Conservation (phyloP, 495 filamentous ascomycete genomes). For the Xylaria acuta region DNA sequence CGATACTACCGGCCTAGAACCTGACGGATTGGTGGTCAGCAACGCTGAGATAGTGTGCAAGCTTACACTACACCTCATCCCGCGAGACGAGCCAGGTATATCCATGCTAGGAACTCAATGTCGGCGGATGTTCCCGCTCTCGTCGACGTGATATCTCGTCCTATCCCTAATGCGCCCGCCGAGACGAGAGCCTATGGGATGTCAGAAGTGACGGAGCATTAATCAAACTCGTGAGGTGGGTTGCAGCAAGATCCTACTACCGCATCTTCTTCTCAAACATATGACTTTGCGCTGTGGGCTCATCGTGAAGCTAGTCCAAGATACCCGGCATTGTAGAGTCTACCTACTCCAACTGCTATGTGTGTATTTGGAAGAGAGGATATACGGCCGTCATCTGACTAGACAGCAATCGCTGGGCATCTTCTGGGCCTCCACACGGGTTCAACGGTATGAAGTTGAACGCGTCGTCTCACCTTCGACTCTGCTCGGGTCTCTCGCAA, state of each 20-base stretch:
- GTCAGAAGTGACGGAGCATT: slow-evolving; percentile 2
- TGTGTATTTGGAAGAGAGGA: slow-evolving; percentile 2
- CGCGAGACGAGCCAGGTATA: slow-evolving; percentile 3
- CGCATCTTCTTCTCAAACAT: slow-evolving; percentile 2
- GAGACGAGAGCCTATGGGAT: slow-evolving; percentile 2
- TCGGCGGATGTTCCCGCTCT: slow-evolving; percentile 20
- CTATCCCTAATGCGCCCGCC: neutral
- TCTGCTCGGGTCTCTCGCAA: neutral
- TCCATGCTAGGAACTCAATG: slow-evolving; percentile 1
- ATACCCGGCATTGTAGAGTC: neutral
- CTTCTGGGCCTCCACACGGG: neutral
- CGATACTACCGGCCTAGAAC: neutral
- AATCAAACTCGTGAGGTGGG: slow-evolving; percentile 7
- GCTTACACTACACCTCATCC: slow-evolving; percentile 25
- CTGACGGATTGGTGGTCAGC: slow-evolving; percentile 24
- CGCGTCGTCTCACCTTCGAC: slow-evolving; percentile 2
- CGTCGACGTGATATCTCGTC: neutral
- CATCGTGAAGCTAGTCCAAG: neutral
- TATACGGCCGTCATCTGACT: slow-evolving; percentile 1
- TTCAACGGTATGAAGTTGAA: neutral
- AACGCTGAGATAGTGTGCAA: neutral
- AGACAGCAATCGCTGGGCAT: neutral
- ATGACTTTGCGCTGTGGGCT: neutral
- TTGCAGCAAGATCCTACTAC: slow-evolving; percentile 18
- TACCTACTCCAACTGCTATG: neutral